A percentile compares a stretch with the other conserved stretches of the same genome.
Conservation (phyloP, 345 rosid species). For the Draba incana region DNA sequence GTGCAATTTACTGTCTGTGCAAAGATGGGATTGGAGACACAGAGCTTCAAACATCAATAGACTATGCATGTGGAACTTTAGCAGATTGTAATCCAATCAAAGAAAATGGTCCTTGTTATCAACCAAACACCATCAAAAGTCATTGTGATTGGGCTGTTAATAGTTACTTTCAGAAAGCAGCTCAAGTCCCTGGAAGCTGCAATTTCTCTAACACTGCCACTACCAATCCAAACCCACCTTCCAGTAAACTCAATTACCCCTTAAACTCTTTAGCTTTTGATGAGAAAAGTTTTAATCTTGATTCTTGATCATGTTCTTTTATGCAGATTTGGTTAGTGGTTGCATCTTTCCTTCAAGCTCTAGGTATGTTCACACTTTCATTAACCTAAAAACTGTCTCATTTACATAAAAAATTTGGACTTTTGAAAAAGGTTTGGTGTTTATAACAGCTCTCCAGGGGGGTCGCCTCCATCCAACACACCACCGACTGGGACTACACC, state of each 20-base stretch:
- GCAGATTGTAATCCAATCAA: slow-evolving; percentile 64
- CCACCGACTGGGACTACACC: slow-evolving; percentile 34
- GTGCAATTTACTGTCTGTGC: slow-evolving; percentile 80
- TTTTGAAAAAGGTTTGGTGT: background rate
- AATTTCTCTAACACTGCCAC: slow-evolving; percentile 41
- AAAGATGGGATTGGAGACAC: slow-evolving; percentile 65
- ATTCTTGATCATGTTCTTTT: slow-evolving; percentile 22
- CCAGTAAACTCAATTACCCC: slow-evolving; percentile 27
- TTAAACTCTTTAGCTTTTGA: slow-evolving; percentile 4
- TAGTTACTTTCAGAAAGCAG: slow-evolving; percentile 43
- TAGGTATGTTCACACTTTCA: slow-evolving; percentile 37
- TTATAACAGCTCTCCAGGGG: slow-evolving; percentile 35
- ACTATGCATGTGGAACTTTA: slow-evolving; percentile 95
- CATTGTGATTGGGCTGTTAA: slow-evolving; percentile 51
- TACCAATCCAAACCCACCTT: slow-evolving; percentile 41
- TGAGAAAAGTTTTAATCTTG: slow-evolving; percentile 25
- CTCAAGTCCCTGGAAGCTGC: slow-evolving; percentile 42
- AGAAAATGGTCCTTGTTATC: slow-evolving; percentile 74
- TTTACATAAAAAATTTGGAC: slow-evolving; percentile 11
- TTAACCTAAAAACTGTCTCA: slow-evolving; percentile 1
- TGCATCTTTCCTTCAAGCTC: slow-evolving; percentile 42
- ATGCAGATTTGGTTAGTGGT: slow-evolving; percentile 43
- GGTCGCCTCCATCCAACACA: slow-evolving; percentile 38
- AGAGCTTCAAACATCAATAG: slow-evolving; percentile 65
- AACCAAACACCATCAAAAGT: slow-evolving; percentile 67